Conservation (phyloP, 768 basidiomycete species). For the Russula sp. region DNA sequence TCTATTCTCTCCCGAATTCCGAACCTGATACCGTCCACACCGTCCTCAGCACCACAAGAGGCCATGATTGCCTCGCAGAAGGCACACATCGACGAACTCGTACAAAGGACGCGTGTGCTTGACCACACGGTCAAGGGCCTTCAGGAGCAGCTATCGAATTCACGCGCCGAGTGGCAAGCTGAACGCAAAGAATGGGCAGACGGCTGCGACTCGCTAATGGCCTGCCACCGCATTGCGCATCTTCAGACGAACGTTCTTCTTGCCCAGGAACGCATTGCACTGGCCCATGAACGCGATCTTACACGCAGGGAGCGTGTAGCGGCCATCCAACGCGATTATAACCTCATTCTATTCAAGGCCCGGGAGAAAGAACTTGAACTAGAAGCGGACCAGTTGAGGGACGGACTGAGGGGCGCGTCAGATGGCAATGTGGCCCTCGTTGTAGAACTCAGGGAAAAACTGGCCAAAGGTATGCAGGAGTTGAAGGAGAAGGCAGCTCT, state of each 20-base stretch:
- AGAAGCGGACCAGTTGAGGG: slow-evolving; percentile 46
- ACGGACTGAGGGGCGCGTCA: slow-evolving; percentile 30
- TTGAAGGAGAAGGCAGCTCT: slow-evolving; percentile 39
- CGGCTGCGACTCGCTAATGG: slow-evolving; percentile 55
- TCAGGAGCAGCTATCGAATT: slow-evolving; percentile 33
- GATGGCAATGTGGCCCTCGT: slow-evolving; percentile 25
- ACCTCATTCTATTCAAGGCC: slow-evolving; percentile 59
- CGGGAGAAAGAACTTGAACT: slow-evolving; percentile 54
- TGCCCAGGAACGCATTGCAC: slow-evolving; percentile 44
- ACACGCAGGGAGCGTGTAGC: slow-evolving; percentile 51
- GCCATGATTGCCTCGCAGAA: slow-evolving; percentile 56
- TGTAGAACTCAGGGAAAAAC: slow-evolving; percentile 42
- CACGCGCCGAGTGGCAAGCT: slow-evolving; percentile 43
- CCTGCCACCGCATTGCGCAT: slow-evolving; percentile 59
- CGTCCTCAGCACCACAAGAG: slow-evolving; percentile 30
- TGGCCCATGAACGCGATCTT: slow-evolving; percentile 47
- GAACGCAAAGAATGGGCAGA: slow-evolving; percentile 55
- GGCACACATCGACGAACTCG: slow-evolving; percentile 65
- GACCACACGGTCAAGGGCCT: slow-evolving; percentile 55
- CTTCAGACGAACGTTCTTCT: slow-evolving; percentile 46
- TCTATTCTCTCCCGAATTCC: slow-evolving; percentile 14
- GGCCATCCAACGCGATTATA: slow-evolving; percentile 55
- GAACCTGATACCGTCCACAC: slow-evolving; percentile 19
- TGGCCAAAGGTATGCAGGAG: slow-evolving; percentile 31
- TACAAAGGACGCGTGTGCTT: slow-evolving; percentile 56